A percentile compares a stretch with the other conserved stretches of the same genome.
These are phyloP conservation scores for Colletotrichum lupini DNA, from an alignment of 2,329 filamentous ascomycete genomes.

Conservation along the genomic window DNA sequence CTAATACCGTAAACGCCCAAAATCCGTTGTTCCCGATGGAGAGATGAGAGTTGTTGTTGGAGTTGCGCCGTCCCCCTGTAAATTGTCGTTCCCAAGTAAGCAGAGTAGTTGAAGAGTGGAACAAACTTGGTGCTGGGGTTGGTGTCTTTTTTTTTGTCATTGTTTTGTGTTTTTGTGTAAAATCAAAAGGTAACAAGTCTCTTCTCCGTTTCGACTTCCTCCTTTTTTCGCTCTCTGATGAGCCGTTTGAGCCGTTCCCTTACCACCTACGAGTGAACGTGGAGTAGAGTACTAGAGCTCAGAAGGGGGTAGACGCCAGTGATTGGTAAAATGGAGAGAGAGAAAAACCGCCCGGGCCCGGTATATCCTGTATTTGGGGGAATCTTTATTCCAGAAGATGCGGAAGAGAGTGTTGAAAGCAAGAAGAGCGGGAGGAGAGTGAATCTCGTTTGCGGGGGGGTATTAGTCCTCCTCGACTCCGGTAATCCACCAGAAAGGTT, in stretches of 20 bases:
- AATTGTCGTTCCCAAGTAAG: constrained; percentile 25
- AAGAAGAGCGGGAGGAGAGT: constrained; percentile 43
- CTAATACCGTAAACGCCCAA: constrained; percentile 32
- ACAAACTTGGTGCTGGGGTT: constrained; percentile 26
- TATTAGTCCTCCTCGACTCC: constrained; percentile 54
- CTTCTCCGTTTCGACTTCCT: constrained; percentile 6
- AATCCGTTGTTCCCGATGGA: constrained; percentile 17
- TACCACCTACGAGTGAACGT: constrained; percentile 30
- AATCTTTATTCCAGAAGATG: constrained; percentile 7
- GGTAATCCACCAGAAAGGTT: constrained; percentile 55
- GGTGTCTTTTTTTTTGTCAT: constrained; percentile 23
- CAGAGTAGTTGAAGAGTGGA: constrained; percentile 16
- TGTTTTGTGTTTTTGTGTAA: constrained; percentile 13
- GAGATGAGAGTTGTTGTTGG: constrained; percentile 26
- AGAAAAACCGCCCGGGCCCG: constrained; percentile 14
- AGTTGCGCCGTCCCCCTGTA: constrained; percentile 17
- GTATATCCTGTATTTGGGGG: constrained; percentile 13
- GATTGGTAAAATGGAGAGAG: not conserved
- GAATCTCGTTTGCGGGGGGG: constrained; percentile 41
- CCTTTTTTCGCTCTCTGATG: constrained; percentile 27
- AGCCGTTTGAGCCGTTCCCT: constrained; percentile 1
- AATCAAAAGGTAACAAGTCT: constrained; percentile 24
- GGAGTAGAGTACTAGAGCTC: constrained; percentile 13
- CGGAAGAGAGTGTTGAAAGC: constrained; percentile 11
- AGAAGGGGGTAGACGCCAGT: constrained; percentile 37